A percentile compares a stretch with the other conserved stretches of the same genome.
Conservation (phyloP, 495 filamentous ascomycete genomes). For the Trypethelium eluteriae region DNA sequence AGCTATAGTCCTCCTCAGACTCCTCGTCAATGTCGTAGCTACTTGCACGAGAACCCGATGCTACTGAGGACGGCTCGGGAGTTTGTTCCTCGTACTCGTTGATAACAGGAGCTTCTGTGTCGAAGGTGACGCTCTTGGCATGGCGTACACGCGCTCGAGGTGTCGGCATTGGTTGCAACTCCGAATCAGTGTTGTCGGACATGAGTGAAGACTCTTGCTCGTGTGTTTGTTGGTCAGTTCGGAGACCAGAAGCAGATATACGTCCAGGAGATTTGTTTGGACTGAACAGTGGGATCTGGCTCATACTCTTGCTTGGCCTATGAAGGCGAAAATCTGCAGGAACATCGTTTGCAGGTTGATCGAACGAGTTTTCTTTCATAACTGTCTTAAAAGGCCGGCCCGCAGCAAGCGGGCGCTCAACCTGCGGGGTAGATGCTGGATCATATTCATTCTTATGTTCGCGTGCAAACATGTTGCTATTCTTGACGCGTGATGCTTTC, state of each 20-base stretch:
- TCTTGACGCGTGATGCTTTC: constrained; percentile 88
- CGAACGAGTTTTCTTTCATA: constrained; percentile 20
- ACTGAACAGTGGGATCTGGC: constrained; percentile 32
- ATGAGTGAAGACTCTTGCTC: constrained; percentile 2
- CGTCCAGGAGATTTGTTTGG: constrained; percentile 23
- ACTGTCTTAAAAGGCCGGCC: constrained; percentile 46
- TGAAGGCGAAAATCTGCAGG: constrained; percentile 6
- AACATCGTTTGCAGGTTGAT: neutral
- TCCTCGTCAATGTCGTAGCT: constrained; percentile 76
- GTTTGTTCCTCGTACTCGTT: constrained; percentile 98
- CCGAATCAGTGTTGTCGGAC: neutral
- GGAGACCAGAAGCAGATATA: neutral
- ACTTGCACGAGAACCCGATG: constrained; percentile 77
- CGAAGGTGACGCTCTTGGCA: constrained; percentile 93
- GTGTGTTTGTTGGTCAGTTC: neutral
- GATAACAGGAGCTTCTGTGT: constrained; percentile 83
- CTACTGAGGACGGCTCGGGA: constrained; percentile 82
- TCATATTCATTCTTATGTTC: constrained; percentile 87
- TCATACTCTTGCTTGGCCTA: constrained; percentile 29
- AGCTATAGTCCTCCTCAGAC: constrained; percentile 63
- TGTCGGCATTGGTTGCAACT: constrained; percentile 31
- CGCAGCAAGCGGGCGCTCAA: constrained; percentile 69
- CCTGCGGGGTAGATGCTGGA: constrained; percentile 61
- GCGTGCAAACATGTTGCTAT: constrained; percentile 88
- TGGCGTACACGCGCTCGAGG: constrained; percentile 60